A percentile compares a stretch with the other conserved stretches of the same genome.
Conservation (phyloP, 768 basidiomycete species). For the Termitomyces sp. region DNA sequence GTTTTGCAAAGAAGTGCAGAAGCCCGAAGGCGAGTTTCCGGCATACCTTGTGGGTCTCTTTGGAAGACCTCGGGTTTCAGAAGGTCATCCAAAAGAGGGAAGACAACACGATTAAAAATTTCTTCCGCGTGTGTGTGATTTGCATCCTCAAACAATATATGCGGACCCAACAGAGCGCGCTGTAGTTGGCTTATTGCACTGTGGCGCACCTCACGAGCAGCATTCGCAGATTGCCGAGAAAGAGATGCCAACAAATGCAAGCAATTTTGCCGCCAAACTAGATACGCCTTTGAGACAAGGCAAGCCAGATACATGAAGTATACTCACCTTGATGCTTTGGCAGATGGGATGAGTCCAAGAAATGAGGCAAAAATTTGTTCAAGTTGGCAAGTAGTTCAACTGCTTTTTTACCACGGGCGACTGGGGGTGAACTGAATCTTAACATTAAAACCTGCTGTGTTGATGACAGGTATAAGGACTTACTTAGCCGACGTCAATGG, state of each 20-base stretch:
- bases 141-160: constrained; percentile 55
- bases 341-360: constrained; percentile 49
- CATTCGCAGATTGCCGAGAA: constrained; percentile 78
- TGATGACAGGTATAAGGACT: constrained; percentile 10
- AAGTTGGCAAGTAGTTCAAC: constrained; percentile 77
- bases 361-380: constrained; percentile 57
- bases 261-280: constrained; percentile 75
- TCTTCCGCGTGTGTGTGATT: constrained; percentile 68
- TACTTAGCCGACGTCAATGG: constrained; percentile 51
- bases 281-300: constrained; percentile 2
- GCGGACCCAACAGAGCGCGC: constrained; percentile 77
- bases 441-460: not conserved
- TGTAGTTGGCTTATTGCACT: constrained; percentile 77
- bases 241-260: constrained; percentile 73
- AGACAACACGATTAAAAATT: constrained; percentile 85
- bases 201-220: constrained; percentile 82
- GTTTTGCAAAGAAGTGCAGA: constrained; percentile 91
- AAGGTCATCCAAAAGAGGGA: constrained; percentile 89
- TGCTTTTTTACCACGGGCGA: constrained; percentile 80
- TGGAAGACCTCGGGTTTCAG: constrained; percentile 78
- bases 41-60: constrained; percentile 82
- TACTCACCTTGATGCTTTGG: constrained; percentile 38
- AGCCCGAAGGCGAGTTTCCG: constrained; percentile 85
- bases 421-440: constrained; percentile 57
- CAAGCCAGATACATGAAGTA: not conserved